A percentile compares a stretch with the other conserved stretches of the same genome.
phyloP scores from a whole-genome alignment of 768 basidiomycete genomes.

The Agrocybe praecox region DNA sequence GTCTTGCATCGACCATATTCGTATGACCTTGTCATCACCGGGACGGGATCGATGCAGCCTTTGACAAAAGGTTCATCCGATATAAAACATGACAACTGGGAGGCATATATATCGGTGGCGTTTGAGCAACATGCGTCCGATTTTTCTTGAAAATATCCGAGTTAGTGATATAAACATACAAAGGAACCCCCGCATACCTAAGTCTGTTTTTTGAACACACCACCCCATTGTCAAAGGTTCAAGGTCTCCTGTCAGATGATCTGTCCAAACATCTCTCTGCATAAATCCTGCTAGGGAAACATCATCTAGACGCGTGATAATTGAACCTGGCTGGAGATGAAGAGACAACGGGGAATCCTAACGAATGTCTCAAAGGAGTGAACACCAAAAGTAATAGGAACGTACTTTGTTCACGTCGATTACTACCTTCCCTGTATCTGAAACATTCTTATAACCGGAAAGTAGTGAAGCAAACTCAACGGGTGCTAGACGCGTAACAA shows the following conservation, averaged over 20 bases:
- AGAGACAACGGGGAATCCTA: constrained; percentile 65
- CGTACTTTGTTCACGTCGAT: constrained; percentile 55
- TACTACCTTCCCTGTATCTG: constrained; percentile 55
- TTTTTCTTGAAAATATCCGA: constrained; percentile 11
- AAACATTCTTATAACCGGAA: constrained; percentile 57
- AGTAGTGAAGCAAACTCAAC: constrained; percentile 30
- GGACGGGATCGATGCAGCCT: constrained; percentile 61
- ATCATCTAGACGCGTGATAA: constrained; percentile 74
- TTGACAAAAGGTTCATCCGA: constrained; percentile 28
- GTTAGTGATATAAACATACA: neutral
- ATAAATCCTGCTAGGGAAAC: neutral
- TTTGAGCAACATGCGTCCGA: constrained; percentile 26
- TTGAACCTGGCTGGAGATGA: constrained; percentile 55
- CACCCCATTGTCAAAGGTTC: constrained; percentile 48
- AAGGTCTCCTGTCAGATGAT: constrained; percentile 37
- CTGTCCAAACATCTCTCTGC: constrained; percentile 41
- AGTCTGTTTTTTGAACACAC: constrained; percentile 47
- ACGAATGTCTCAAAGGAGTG: neutral
- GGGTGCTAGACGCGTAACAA: constrained; percentile 33
- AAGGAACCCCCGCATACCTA: constrained; percentile 17
- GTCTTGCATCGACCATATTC: constrained; percentile 41
- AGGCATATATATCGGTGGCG: constrained; percentile 16
- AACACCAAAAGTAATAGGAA: constrained; percentile 6
- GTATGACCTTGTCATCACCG: constrained; percentile 42
- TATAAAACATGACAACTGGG: constrained; percentile 47